A percentile compares a stretch with the other conserved stretches of the same genome.
These are phyloP conservation scores for Wilcoxina mikolae DNA, from an alignment of 495 filamentous ascomycete genomes.

Conservation along the genomic window DNA sequence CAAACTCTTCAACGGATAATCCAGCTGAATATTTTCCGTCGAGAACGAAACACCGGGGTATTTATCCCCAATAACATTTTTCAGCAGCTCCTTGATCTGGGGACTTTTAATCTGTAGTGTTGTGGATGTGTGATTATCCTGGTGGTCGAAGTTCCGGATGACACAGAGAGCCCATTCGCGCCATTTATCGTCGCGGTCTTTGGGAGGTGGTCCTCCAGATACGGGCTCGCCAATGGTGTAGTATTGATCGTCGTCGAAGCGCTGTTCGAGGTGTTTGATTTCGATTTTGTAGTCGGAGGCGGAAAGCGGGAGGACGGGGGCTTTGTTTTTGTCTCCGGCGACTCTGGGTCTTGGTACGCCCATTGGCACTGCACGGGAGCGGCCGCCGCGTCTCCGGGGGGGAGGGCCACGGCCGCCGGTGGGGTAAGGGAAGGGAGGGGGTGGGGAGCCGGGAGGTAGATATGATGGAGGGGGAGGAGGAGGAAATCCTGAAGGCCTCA, in stretches of 20 bases:
- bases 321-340: not conserved
- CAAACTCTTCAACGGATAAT: constrained; percentile 7
- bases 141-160: constrained; percentile 5
- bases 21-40: constrained; percentile 6
- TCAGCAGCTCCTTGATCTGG: constrained; percentile 9
- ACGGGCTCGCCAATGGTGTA: constrained; percentile 4
- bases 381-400: too few species aligned
- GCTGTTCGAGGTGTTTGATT: constrained; percentile 16
- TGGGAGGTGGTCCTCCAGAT: constrained; percentile 7
- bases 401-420: too few species aligned
- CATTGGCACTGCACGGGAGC: too few species aligned
- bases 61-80: constrained; percentile 12
- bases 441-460: too few species aligned
- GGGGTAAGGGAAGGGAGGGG: too few species aligned
- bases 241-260: constrained; percentile 7
- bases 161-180: constrained; percentile 14
- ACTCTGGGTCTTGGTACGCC: too few species aligned
- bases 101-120: constrained; percentile 11
- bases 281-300: not conserved
- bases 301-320: not conserved
- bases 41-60: constrained; percentile 14
- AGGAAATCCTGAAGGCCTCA: too few species aligned
- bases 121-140: constrained; percentile 2
- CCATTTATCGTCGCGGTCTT: constrained; percentile 13
- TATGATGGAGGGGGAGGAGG: too few species aligned